Conservation (phyloP, 768 basidiomycete species). For the Rhodotorula toruloides region DNA sequence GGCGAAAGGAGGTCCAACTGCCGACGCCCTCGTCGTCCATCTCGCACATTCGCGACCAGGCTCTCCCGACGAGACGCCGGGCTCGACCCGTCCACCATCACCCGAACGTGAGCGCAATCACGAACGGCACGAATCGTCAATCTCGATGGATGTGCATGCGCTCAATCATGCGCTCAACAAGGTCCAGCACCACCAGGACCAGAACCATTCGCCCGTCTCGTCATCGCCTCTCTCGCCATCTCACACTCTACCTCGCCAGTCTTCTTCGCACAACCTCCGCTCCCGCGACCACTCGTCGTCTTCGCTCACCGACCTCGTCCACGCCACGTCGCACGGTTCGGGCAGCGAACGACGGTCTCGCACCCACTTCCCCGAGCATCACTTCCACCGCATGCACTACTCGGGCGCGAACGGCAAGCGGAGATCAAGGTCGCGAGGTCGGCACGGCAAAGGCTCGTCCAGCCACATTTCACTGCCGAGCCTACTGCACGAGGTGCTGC, state of each 20-base stretch:
- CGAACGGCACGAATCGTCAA: neutral
- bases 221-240: neutral
- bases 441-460: conserved; percentile 2
- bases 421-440: conserved; percentile 1
- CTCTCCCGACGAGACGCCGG: conserved; percentile 13
- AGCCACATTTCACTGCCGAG: conserved; percentile 21
- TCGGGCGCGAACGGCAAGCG: neutral
- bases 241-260: neutral
- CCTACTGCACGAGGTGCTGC: conserved; percentile 35
- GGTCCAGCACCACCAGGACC: neutral
- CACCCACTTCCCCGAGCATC: neutral
- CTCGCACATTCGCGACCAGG: conserved; percentile 20
- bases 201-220: neutral
- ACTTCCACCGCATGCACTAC: neutral
- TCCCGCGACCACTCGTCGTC: neutral
- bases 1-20: conserved; percentile 23
- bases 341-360: neutral
- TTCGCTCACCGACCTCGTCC: conserved; percentile 13
- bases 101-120: too few relatives aligned
- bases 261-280: neutral
- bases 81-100: conserved; percentile 16
- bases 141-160: neutral
- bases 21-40: conserved; percentile 33
- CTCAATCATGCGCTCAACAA: conserved; percentile 17
- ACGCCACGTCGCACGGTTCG: neutral